Percentiles rank a stretch among this genome's conserved stretches.
Evolutionary conservation across 75 land plant genomes (phyloP).

Genomic region (Cupressus sempervirens): DNA sequence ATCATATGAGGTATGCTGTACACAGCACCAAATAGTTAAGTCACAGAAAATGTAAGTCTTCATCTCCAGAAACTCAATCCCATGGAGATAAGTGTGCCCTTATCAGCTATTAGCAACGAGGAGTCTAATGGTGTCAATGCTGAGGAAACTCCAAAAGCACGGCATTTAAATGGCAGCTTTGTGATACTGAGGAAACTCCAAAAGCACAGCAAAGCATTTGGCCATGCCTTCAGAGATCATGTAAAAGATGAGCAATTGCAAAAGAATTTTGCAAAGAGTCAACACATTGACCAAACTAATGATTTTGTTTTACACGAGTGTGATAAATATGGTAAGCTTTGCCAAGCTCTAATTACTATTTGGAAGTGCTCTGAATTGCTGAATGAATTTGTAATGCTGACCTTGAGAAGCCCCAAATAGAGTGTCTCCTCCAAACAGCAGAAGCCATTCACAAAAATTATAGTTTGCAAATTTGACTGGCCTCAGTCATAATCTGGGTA

Average conservation of each 20-base stretch:
- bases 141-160: background rate
- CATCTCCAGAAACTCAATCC: too few species aligned
- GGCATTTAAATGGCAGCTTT: too few species aligned
- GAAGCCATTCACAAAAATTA: constrained; percentile 81
- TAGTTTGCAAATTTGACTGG: constrained; percentile 73
- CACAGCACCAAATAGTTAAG: too few species aligned
- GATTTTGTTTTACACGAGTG: constrained; percentile 61
- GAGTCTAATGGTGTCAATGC: background rate
- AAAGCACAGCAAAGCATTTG: constrained; percentile 37
- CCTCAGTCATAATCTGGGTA: constrained; percentile 90
- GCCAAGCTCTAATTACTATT: constrained; percentile 69
- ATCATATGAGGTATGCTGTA: too few species aligned
- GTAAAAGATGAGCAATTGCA: constrained; percentile 43
- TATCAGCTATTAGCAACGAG: too few species aligned
- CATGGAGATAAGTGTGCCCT: too few species aligned
- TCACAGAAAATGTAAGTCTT: too few species aligned
- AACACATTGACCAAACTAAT: constrained; percentile 63
- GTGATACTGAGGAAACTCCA: too few species aligned
- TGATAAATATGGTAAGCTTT: constrained; percentile 49
- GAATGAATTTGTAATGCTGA: constrained; percentile 75
- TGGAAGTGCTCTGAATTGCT: constrained; percentile 91
- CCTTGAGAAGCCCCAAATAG: constrained; percentile 84
- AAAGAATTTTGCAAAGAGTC: constrained; percentile 56
- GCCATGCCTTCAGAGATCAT: constrained; percentile 60
- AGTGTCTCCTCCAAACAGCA: constrained; percentile 76